A percentile compares a stretch with the other conserved stretches of the same genome.
These are phyloP conservation scores for Anisodus acutangulus DNA, from an alignment of 257 asterid species.

Conservation along the genomic window DNA sequence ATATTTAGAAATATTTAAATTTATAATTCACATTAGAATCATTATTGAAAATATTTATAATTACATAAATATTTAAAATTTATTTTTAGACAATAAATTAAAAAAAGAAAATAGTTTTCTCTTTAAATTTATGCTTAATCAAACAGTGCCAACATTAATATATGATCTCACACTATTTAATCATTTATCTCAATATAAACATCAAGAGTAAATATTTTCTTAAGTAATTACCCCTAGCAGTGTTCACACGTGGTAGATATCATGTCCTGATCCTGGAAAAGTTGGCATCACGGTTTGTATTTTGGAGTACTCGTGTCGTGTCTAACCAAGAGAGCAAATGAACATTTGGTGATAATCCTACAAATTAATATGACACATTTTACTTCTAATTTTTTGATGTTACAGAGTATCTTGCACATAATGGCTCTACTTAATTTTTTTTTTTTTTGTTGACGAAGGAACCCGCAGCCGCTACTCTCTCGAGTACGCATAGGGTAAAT, in stretches of 20 bases:
- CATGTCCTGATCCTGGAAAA: constrained; percentile 37
- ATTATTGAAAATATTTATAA: too few relatives aligned
- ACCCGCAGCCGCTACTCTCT: too few relatives aligned
- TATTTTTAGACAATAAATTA: too few relatives aligned
- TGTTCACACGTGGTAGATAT: constrained; percentile 41
- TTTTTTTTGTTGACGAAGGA: too few relatives aligned
- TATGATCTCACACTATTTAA: too few relatives aligned
- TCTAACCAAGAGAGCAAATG: constrained; percentile 41
- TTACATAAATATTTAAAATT: too few relatives aligned
- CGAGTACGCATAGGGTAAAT: too few relatives aligned
- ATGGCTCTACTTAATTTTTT: not conserved
- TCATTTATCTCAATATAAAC: not conserved
- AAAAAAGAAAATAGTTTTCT: too few relatives aligned
- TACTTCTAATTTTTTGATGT: not conserved
- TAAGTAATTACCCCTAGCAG: constrained; percentile 36
- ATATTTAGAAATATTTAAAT: too few relatives aligned
- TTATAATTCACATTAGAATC: too few relatives aligned
- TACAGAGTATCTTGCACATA: constrained; percentile 1
- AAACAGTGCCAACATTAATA: too few relatives aligned
- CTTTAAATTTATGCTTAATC: too few relatives aligned
- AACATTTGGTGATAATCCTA: not conserved
- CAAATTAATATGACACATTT: not conserved
- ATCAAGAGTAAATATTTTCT: not conserved
- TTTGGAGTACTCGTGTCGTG: constrained; percentile 7
- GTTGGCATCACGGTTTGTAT: constrained; percentile 47